Percentiles rank a stretch among this genome's conserved stretches.
Evolutionary conservation across 306 rosid species (phyloP).

Genomic region (Vachellia collinsii): DNA sequence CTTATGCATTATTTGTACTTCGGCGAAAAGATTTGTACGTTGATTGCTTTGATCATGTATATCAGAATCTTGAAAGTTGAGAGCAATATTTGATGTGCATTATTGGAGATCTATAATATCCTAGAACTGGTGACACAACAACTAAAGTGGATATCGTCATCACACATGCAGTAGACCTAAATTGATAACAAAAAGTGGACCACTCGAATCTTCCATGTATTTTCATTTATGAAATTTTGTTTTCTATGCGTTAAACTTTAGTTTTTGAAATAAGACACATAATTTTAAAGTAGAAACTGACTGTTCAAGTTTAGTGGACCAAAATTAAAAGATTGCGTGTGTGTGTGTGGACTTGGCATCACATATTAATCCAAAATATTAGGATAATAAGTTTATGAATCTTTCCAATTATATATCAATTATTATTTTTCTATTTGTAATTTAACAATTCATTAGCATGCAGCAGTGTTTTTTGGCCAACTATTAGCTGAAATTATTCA

Average conservation of each 20-base stretch:
- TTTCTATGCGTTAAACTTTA: neutral
- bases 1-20: no score
- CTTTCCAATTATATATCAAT: neutral
- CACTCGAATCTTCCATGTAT: neutral
- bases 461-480: no score
- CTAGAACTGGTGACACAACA: neutral
- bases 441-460: no score
- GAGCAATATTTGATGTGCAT: neutral
- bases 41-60: neutral
- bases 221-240: neutral
- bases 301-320: neutral
- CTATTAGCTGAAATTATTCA: no score
- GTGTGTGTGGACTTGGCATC: neutral
- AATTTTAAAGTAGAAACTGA: neutral
- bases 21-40: neutral
- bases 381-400: neutral
- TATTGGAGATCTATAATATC: neutral
- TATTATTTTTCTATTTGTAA: neutral
- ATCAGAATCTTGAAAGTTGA: neutral
- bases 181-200: neutral
- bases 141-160: neutral
- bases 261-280: neutral
- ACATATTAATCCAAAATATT: neutral
- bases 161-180: neutral
- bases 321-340: neutral